A percentile compares a stretch with the other conserved stretches of the same genome.
These are phyloP conservation scores for Solanum paucissectum DNA, from an alignment of 257 asterid species.

Conservation along the genomic window DNA sequence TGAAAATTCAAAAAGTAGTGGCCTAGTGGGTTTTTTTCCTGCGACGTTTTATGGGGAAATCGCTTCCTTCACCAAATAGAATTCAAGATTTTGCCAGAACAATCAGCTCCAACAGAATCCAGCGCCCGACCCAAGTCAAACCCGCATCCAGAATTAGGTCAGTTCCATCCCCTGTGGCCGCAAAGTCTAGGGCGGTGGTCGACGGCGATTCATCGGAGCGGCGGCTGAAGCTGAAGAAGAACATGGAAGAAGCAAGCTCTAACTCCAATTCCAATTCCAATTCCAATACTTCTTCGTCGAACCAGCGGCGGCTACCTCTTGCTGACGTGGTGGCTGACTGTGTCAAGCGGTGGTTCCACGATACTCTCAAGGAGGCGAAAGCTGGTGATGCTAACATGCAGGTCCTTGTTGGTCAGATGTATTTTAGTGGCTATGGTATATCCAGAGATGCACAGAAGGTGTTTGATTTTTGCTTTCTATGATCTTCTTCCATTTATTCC, in stretches of 20 bases:
- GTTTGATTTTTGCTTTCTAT: background rate
- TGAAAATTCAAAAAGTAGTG: background rate
- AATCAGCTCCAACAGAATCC: constrained; percentile 31
- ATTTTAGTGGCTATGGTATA: constrained; percentile 76
- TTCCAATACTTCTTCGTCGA: constrained; percentile 4
- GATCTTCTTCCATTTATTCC: background rate
- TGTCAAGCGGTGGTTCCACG: constrained; percentile 82
- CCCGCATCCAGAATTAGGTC: constrained; percentile 24
- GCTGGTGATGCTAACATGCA: constrained; percentile 79
- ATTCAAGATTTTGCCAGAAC: constrained; percentile 47
- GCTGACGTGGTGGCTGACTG: constrained; percentile 87
- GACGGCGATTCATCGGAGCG: constrained; percentile 3
- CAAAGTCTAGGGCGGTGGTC: constrained; percentile 9
- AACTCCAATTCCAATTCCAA: background rate
- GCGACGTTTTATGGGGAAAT: constrained; percentile 61
- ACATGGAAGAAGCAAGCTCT: constrained; percentile 48
- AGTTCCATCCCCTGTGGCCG: constrained; percentile 17
- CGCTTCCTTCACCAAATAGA: constrained; percentile 39
- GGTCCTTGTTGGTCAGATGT: constrained; percentile 98
- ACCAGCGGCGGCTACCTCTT: constrained; percentile 47
- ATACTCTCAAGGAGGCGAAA: constrained; percentile 84
- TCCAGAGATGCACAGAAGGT: constrained; percentile 61
- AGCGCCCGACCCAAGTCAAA: constrained; percentile 34
- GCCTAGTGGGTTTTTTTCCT: background rate
- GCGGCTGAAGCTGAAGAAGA: constrained; percentile 8